Evolutionary conservation across 331 rosid species (phyloP).

Genomic region (Rosa hybrid): DNA sequence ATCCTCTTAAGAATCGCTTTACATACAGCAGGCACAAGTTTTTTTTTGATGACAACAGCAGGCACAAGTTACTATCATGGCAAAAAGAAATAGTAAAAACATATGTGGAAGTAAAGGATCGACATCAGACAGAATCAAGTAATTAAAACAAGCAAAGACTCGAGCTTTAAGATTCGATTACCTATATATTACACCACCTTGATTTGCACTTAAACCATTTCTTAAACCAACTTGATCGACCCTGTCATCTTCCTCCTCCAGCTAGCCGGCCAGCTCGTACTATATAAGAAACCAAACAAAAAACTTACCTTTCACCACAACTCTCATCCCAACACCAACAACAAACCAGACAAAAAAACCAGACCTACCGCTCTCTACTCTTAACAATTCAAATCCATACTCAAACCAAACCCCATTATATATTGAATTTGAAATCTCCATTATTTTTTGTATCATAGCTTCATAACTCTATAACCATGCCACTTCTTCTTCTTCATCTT

Average conservation of each 20-base stretch:
- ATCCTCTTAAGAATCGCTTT: background rate
- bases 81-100: background rate
- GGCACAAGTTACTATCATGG: too few species aligned
- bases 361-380: background rate
- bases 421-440: background rate
- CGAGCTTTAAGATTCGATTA: background rate
- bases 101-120: background rate
- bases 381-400: background rate
- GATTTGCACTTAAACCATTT: background rate
- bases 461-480: conserved; percentile 15
- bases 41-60: too few species aligned
- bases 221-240: background rate
- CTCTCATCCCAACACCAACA: background rate
- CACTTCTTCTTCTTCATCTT: conserved; percentile 11
- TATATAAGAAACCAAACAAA: background rate
- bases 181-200: background rate
- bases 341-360: background rate
- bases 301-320: background rate
- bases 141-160: background rate
- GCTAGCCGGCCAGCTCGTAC: background rate
- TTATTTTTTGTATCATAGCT: background rate
- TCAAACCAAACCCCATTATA: background rate
- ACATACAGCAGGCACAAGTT: too few species aligned
- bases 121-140: conserved; percentile 3
- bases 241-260: conserved; percentile 4